Conservation (phyloP, 139 green algal species). For the Cymbomonas tetramitiformis region DNA sequence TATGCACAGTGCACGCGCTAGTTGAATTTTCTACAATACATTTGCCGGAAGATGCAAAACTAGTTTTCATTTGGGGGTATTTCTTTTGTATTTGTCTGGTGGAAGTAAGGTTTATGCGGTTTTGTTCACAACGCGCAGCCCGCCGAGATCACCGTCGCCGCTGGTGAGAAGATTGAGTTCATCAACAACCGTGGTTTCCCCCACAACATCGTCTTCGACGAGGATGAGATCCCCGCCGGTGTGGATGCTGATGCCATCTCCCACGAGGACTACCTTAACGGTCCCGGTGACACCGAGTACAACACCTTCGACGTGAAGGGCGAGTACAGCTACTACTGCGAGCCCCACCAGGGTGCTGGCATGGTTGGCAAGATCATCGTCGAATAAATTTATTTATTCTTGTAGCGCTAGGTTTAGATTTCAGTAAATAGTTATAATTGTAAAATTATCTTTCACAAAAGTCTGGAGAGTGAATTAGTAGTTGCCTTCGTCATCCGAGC, state of each 20-base stretch:
- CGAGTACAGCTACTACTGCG: conserved; percentile 83
- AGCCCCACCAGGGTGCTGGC: conserved; percentile 83
- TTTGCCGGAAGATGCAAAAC: background rate
- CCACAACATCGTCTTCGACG: conserved; percentile 88
- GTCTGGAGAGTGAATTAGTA: too few species aligned
- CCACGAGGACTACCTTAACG: conserved; percentile 77
- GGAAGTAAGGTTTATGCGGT: too few species aligned
- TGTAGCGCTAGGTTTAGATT: too few species aligned
- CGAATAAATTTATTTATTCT: conserved; percentile 36
- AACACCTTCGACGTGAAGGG: conserved; percentile 56
- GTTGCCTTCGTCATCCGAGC: too few species aligned
- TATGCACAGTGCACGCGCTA: background rate
- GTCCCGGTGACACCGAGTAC: conserved; percentile 59
- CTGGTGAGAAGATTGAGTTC: conserved; percentile 65
- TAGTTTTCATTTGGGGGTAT: background rate
- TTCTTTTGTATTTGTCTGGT: background rate
- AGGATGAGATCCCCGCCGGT: conserved; percentile 65
- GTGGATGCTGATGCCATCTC: conserved; percentile 70
- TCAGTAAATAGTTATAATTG: too few species aligned
- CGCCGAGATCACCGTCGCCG: conserved; percentile 34
- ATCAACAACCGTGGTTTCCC: conserved; percentile 42
- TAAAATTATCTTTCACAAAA: too few species aligned
- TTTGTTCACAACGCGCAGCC: too few species aligned
- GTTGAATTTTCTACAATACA: background rate
- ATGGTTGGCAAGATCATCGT: conserved; percentile 74